Evolutionary conservation across 2,329 filamentous ascomycete genomes (phyloP).

Genomic region (Penicillium fuscoglaucum): DNA sequence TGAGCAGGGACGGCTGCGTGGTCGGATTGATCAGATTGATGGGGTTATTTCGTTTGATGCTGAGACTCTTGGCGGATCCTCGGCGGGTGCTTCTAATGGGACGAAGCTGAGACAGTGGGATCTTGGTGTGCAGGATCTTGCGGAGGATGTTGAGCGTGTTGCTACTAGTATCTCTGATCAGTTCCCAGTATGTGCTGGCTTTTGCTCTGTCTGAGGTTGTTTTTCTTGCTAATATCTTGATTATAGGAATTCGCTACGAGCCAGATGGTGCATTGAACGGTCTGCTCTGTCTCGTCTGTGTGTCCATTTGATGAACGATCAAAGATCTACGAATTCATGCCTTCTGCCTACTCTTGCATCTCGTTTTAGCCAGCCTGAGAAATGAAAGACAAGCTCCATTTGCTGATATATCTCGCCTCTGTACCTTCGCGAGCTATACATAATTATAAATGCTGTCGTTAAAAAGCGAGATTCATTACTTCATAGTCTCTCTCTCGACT

Average conservation of each 20-base stretch:
- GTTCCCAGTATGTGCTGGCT: constrained; percentile 63
- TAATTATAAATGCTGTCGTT: neutral
- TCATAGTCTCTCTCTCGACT: neutral
- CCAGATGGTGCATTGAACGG: constrained; percentile 37
- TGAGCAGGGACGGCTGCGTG: constrained; percentile 83
- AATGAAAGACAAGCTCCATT: neutral
- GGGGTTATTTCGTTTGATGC: constrained; percentile 81
- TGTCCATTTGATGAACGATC: constrained; percentile 18
- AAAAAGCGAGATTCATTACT: neutral
- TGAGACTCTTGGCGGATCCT: constrained; percentile 66
- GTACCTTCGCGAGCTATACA: neutral
- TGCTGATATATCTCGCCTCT: neutral
- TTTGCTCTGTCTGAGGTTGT: neutral
- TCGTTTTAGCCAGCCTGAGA: neutral
- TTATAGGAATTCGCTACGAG: constrained; percentile 36
- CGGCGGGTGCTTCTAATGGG: constrained; percentile 50
- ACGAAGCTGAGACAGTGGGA: constrained; percentile 82
- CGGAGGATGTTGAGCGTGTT: constrained; percentile 86
- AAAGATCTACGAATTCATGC: constrained; percentile 26
- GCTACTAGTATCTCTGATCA: constrained; percentile 77
- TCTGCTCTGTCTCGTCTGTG: neutral
- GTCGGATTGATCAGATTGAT: constrained; percentile 92
- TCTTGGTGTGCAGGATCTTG: constrained; percentile 77
- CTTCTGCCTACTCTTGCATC: constrained; percentile 4
- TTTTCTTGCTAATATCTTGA: constrained; percentile 6